These are phyloP conservation scores for Pichia sp. DNA, from an alignment of 1,139 yeast genomes.

Conservation along the genomic window DNA sequence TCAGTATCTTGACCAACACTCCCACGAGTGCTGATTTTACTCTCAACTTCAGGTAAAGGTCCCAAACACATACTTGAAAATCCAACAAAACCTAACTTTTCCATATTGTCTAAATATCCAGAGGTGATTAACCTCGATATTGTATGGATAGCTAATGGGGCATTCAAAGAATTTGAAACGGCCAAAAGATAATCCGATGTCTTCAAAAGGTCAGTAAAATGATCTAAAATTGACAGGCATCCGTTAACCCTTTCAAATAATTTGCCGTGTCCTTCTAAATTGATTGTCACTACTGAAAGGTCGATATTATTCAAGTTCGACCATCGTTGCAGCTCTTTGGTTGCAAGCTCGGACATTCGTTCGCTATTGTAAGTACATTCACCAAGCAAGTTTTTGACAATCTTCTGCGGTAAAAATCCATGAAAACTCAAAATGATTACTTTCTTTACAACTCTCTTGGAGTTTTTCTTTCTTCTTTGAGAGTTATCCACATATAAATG, in stretches of 20 bases:
- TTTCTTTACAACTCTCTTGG: slow-evolving; percentile 21
- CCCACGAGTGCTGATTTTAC: slow-evolving; percentile 35
- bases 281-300: slow-evolving; percentile 34
- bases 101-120: slow-evolving; percentile 15
- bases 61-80: slow-evolving; percentile 41
- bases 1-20: slow-evolving; percentile 40
- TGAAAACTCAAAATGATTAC: slow-evolving; percentile 42
- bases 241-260: slow-evolving; percentile 34
- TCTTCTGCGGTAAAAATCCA: slow-evolving; percentile 44
- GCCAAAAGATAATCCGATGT: slow-evolving; percentile 37
- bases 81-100: slow-evolving; percentile 34
- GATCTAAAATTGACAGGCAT: slow-evolving; percentile 31
- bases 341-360: slow-evolving; percentile 30
- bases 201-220: slow-evolving; percentile 34
- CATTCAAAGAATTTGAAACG: slow-evolving; percentile 39
- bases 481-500: slow-evolving; percentile 27
- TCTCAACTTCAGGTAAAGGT: slow-evolving; percentile 35
- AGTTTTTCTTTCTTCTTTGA: slow-evolving; percentile 4
- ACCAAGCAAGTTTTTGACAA: slow-evolving; percentile 39
- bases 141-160: slow-evolving; percentile 37
- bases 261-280: slow-evolving; percentile 47
- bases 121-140: slow-evolving; percentile 29
- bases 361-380: slow-evolving; percentile 39
- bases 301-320: slow-evolving; percentile 25
- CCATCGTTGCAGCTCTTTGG: slow-evolving; percentile 35